Percentiles rank a stretch among this genome's conserved stretches.
These are phyloP conservation scores for Paxillus involutus DNA, from an alignment of 768 basidiomycete genomes.

Conservation along the genomic window DNA sequence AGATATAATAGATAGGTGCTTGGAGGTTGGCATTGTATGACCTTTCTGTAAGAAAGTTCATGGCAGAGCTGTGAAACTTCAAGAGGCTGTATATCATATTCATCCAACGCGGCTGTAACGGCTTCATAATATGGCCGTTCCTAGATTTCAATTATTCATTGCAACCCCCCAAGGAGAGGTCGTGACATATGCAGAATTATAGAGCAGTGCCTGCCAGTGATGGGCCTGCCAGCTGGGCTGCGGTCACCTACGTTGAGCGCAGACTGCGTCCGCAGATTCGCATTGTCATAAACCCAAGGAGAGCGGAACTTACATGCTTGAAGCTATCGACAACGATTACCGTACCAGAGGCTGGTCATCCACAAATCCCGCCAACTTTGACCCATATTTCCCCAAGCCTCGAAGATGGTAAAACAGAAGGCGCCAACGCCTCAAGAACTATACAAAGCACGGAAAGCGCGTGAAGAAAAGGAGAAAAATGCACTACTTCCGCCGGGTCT, in stretches of 20 bases:
- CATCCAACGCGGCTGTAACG: too few relatives aligned
- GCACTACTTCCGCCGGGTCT: slow-evolving; percentile 73
- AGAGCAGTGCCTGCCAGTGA: too few relatives aligned
- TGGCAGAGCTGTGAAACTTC: too few relatives aligned
- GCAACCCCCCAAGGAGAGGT: too few relatives aligned
- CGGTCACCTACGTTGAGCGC: slow-evolving; percentile 3
- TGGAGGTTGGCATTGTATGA: too few relatives aligned
- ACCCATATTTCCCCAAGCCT: not conserved
- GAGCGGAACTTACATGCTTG: not conserved
- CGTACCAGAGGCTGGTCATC: not conserved
- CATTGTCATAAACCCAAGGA: not conserved
- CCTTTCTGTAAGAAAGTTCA: too few relatives aligned
- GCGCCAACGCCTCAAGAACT: slow-evolving; percentile 61
- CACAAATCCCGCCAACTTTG: not conserved
- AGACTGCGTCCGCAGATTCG: not conserved
- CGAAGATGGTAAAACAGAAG: slow-evolving; percentile 53
- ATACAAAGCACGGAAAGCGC: slow-evolving; percentile 53
- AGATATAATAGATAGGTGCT: too few relatives aligned
- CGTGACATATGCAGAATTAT: too few relatives aligned
- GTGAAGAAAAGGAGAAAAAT: slow-evolving; percentile 61
- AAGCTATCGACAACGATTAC: not conserved
- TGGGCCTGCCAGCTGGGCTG: not conserved
- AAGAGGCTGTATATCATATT: too few relatives aligned
- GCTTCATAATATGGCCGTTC: too few relatives aligned
- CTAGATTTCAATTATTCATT: too few relatives aligned